Conservation (phyloP, 129 eudicot genomes). For the Glebionis coronaria region DNA sequence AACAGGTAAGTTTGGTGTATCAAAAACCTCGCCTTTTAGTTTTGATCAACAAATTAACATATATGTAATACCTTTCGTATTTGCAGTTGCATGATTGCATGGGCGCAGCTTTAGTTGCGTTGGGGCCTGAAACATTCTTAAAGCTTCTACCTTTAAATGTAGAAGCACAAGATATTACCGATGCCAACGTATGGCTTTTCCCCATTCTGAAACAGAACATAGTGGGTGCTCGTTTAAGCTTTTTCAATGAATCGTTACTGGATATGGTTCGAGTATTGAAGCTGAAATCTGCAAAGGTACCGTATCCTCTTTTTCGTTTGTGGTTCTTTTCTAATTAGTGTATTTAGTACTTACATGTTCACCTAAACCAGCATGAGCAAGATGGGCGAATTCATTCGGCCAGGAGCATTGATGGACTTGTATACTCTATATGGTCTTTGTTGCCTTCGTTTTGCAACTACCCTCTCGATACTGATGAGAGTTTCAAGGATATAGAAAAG, state of each 20-base stretch:
- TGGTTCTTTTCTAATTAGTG: neutral
- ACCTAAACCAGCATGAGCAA: slow-evolving; percentile 52
- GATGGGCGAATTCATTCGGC: slow-evolving; percentile 69
- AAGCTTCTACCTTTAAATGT: slow-evolving; percentile 64
- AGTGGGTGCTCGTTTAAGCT: slow-evolving; percentile 77
- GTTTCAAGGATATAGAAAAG: slow-evolving; percentile 65
- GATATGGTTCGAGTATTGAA: slow-evolving; percentile 49
- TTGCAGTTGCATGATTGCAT: slow-evolving; percentile 92
- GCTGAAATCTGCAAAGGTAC: slow-evolving; percentile 68
- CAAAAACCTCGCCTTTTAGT: neutral
- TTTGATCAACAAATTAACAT: slow-evolving; percentile 5
- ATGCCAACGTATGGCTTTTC: slow-evolving; percentile 83
- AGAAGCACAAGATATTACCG: slow-evolving; percentile 57
- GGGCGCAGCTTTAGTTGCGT: slow-evolving; percentile 76
- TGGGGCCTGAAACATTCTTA: slow-evolving; percentile 87
- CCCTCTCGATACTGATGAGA: slow-evolving; percentile 73
- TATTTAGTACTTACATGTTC: slow-evolving; percentile 15
- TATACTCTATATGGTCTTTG: slow-evolving; percentile 85
- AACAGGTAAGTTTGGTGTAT: slow-evolving; percentile 50
- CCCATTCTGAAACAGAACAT: slow-evolving; percentile 83
- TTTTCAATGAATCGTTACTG: slow-evolving; percentile 54
- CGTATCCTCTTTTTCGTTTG: neutral
- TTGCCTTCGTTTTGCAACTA: slow-evolving; percentile 95
- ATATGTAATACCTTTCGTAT: neutral
- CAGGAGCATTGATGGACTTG: slow-evolving; percentile 69